Conservation (phyloP, 2,329 filamentous ascomycete species). For the Colletotrichum brevisporum region DNA sequence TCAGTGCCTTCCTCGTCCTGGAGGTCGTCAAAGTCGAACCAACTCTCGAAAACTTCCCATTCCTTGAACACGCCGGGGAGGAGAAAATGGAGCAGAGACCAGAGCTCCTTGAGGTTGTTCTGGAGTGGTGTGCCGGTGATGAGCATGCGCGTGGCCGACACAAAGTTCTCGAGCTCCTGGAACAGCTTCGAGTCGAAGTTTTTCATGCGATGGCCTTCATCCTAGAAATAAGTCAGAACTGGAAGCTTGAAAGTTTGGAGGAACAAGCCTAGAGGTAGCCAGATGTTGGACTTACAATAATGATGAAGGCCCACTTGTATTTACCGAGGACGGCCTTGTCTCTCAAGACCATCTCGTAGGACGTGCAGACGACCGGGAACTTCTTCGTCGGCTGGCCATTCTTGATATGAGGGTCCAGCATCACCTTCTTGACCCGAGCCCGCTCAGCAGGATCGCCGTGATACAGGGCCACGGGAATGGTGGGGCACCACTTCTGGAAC, state of each 20-base stretch:
- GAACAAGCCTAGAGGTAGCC: background rate
- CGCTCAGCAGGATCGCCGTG: slow-evolving; percentile 87
- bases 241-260: background rate
- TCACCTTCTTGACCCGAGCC: slow-evolving; percentile 79
- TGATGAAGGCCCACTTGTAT: slow-evolving; percentile 97
- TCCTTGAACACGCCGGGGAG: slow-evolving; percentile 94
- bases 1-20: slow-evolving; percentile 86
- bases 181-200: slow-evolving; percentile 96
- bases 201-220: slow-evolving; percentile 97
- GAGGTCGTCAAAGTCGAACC: slow-evolving; percentile 97
- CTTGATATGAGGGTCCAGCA: slow-evolving; percentile 78
- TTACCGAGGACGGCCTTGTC: slow-evolving; percentile 85
- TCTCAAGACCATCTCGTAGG: slow-evolving; percentile 95
- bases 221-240: slow-evolving; percentile 61
- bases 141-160: slow-evolving; percentile 89
- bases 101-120: slow-evolving; percentile 94
- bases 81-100: slow-evolving; percentile 94
- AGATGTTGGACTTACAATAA: slow-evolving; percentile 74
- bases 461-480: slow-evolving; percentile 90
- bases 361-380: slow-evolving; percentile 94
- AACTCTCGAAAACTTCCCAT: slow-evolving; percentile 91
- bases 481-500: slow-evolving; percentile 90
- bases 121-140: slow-evolving; percentile 97
- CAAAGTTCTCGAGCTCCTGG: slow-evolving; percentile 88
- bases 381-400: slow-evolving; percentile 70